These are phyloP conservation scores for Kodamaea derodonti DNA, from an alignment of 1,139 yeast genomes.

Conservation along the genomic window DNA sequence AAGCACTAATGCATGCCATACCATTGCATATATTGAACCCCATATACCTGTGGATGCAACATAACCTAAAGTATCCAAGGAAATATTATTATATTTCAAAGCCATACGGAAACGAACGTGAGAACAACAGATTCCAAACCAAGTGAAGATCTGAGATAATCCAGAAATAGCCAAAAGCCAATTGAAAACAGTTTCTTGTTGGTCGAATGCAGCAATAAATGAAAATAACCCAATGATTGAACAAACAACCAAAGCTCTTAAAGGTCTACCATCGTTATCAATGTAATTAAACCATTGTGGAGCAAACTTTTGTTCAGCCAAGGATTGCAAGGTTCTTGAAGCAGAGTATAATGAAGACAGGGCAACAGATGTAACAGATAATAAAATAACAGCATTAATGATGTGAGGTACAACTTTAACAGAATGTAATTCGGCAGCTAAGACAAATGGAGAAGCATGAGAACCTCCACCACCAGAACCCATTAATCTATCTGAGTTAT, in stretches of 20 bases:
- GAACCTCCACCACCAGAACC: slow-evolving; percentile 34
- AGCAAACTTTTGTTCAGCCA: slow-evolving; percentile 42
- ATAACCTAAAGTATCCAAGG: slow-evolving; percentile 35
- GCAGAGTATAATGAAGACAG: slow-evolving; percentile 43
- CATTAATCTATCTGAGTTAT: slow-evolving; percentile 35
- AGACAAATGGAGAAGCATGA: slow-evolving; percentile 43
- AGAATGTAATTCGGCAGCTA: slow-evolving; percentile 42
- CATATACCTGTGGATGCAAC: slow-evolving; percentile 38
- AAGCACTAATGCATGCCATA: slow-evolving; percentile 32
- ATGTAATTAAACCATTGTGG: slow-evolving; percentile 40
- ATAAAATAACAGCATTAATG: slow-evolving; percentile 41
- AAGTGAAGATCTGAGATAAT: slow-evolving; percentile 39
- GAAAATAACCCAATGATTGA: slow-evolving; percentile 28
- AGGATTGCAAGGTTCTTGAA: slow-evolving; percentile 41
- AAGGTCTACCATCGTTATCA: slow-evolving; percentile 43
- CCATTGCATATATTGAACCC: slow-evolving; percentile 37
- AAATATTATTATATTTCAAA: slow-evolving; percentile 32
- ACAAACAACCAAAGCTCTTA: slow-evolving; percentile 33
- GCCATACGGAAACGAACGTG: slow-evolving; percentile 44
- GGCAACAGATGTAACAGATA: slow-evolving; percentile 45
- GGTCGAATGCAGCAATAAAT: slow-evolving; percentile 37
- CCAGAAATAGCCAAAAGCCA: slow-evolving; percentile 46
- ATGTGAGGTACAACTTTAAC: slow-evolving; percentile 37
- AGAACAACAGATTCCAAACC: slow-evolving; percentile 41
- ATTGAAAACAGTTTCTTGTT: slow-evolving; percentile 39